phyloP scores from a whole-genome alignment of 129 eudicot species.

The Artemisia argyi region DNA sequence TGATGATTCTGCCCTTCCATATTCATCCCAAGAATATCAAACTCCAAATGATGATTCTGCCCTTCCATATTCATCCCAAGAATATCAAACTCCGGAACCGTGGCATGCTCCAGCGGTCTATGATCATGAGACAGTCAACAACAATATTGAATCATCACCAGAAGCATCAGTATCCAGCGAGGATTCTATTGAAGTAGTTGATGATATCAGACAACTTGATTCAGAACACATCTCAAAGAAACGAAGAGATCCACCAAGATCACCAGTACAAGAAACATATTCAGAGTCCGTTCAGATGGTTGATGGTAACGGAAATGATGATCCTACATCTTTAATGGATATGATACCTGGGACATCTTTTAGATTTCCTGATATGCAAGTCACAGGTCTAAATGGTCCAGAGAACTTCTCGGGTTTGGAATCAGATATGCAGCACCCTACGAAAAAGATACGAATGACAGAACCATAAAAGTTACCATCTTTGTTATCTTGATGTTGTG shows the following conservation, averaged over 20 bases:
- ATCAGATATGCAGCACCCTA: conserved; percentile 26
- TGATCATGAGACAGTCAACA: neutral
- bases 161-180: conserved; percentile 29
- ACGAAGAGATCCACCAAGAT: conserved; percentile 24
- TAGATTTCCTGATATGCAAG: conserved; percentile 19
- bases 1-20: conserved; percentile 25
- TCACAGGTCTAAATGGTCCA: neutral
- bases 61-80: conserved; percentile 36
- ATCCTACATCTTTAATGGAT: conserved; percentile 6
- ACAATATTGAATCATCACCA: conserved; percentile 14
- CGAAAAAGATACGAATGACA: conserved; percentile 45
- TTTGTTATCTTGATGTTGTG: neutral
- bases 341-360: neutral
- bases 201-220: conserved; percentile 18
- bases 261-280: conserved; percentile 5
- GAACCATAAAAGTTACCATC: conserved; percentile 11
- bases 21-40: conserved; percentile 32
- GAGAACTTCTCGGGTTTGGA: conserved; percentile 10
- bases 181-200: conserved; percentile 26
- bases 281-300: conserved; percentile 23
- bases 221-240: conserved; percentile 13
- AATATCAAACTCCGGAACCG: conserved; percentile 23
- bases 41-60: conserved; percentile 23
- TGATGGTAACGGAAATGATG: conserved; percentile 24
- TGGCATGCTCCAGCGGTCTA: conserved; percentile 25